Evolutionary conservation across 306 rosid species (phyloP).

Genomic region (Begonia masoniana): DNA sequence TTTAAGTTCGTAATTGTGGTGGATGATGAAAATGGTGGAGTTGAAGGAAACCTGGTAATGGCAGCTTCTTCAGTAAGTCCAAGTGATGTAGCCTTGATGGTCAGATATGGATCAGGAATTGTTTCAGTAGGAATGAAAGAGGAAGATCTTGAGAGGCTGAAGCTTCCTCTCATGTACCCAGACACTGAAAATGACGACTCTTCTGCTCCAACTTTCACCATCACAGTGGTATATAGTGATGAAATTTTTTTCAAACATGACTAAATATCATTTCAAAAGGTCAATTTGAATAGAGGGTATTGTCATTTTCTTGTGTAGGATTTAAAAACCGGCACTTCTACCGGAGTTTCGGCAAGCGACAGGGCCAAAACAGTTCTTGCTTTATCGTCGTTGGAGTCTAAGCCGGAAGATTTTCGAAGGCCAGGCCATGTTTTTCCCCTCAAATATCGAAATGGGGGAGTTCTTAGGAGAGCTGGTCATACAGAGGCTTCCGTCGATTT

Average conservation of each 20-base stretch:
- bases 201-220: conserved; percentile 73
- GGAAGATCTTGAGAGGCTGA: conserved; percentile 60
- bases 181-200: conserved; percentile 53
- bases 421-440: conserved; percentile 90
- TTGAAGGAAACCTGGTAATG: conserved; percentile 70
- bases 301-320: conserved; percentile 33
- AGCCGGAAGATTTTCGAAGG: conserved; percentile 47
- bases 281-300: neutral
- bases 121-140: conserved; percentile 75
- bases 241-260: neutral
- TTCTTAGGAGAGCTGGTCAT: conserved; percentile 79
- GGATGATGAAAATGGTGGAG: conserved; percentile 56
- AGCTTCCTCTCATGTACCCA: conserved; percentile 75
- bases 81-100: conserved; percentile 44
- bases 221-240: conserved; percentile 50
- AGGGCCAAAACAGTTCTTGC: conserved; percentile 66
- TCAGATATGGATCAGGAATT: conserved; percentile 73
- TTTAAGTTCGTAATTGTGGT: conserved; percentile 70
- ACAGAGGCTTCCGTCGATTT: conserved; percentile 85
- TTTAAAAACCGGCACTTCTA: conserved; percentile 50
- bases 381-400: conserved; percentile 42
- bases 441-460: conserved; percentile 67
- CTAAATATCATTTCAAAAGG: neutral
- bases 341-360: conserved; percentile 71
- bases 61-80: conserved; percentile 53